Conservation (phyloP, 164 flowering plant species). For the Magnolia sinica region DNA sequence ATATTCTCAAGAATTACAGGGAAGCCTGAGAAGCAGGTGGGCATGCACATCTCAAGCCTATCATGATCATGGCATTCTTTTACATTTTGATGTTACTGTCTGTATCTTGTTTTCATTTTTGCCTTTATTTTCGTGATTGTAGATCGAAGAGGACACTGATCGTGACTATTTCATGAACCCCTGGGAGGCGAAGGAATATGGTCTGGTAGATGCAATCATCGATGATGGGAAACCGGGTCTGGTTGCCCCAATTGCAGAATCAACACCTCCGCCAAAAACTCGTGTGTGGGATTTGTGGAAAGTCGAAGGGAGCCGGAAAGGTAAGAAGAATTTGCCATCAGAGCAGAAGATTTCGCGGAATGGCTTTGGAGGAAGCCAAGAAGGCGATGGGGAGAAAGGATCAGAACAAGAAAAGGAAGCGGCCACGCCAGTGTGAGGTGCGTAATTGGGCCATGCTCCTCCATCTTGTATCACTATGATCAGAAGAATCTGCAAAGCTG, state of each 20-base stretch:
- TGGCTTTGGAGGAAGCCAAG: conserved; percentile 27
- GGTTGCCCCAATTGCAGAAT: conserved; percentile 76
- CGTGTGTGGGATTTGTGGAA: conserved; percentile 63
- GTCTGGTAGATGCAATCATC: conserved; percentile 77
- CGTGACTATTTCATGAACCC: conserved; percentile 84
- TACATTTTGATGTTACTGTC: neutral
- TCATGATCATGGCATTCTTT: neutral
- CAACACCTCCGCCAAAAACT: conserved; percentile 73
- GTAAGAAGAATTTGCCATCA: conserved; percentile 60
- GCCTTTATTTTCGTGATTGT: conserved; percentile 14
- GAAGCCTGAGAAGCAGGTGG: conserved; percentile 77
- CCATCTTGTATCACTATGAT: neutral
- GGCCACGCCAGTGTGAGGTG: conserved; percentile 29
- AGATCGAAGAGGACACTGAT: conserved; percentile 82
- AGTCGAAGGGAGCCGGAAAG: conserved; percentile 51
- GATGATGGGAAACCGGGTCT: conserved; percentile 95
- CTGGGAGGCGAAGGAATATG: conserved; percentile 91
- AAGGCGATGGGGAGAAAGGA: conserved; percentile 31
- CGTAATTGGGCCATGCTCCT: neutral
- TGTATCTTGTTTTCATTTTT: neutral
- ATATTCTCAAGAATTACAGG: conserved; percentile 86
- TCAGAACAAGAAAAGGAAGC: conserved; percentile 33
- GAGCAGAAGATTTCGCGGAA: conserved; percentile 55
- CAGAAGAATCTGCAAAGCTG: neutral
- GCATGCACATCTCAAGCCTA: neutral